phyloP scores from a whole-genome alignment of 371 early-diverging fungal species.

The Mortierella polycephala region DNA sequence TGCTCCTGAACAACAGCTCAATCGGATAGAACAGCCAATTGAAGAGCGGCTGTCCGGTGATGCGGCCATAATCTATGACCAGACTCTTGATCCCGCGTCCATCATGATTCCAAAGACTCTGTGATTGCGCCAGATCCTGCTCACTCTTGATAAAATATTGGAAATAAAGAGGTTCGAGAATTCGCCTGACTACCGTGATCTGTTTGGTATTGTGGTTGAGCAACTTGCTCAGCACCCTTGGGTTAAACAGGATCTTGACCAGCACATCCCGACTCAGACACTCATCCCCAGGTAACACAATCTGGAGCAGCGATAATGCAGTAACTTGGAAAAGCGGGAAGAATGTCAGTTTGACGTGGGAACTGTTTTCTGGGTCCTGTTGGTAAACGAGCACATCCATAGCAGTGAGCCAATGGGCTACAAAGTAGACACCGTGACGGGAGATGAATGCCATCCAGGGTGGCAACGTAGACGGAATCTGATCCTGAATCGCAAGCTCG shows the following conservation, averaged over 20 bases:
- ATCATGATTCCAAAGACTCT: conserved; percentile 30
- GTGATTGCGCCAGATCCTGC: conserved; percentile 19
- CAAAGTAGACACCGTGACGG: conserved; percentile 50
- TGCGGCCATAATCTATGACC: conserved; percentile 46
- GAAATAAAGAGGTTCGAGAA: conserved; percentile 38
- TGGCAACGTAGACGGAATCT: conserved; percentile 31
- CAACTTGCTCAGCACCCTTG: conserved; percentile 30
- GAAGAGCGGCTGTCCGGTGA: conserved; percentile 59
- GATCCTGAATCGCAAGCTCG: conserved; percentile 47
- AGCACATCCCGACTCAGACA: conserved; percentile 38
- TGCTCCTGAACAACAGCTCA: conserved; percentile 62
- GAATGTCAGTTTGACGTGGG: conserved; percentile 50
- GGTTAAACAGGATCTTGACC: conserved; percentile 41
- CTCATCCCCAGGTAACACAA: conserved; percentile 50
- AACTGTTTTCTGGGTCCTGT: conserved; percentile 49
- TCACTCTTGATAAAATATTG: conserved; percentile 43
- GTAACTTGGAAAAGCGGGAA: conserved; percentile 54
- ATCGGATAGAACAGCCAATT: conserved; percentile 67
- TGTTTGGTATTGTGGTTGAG: conserved; percentile 38
- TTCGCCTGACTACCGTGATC: conserved; percentile 40
- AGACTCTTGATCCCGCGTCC: conserved; percentile 34
- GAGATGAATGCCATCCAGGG: conserved; percentile 51
- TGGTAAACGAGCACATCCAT: conserved; percentile 51
- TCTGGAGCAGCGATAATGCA: conserved; percentile 44
- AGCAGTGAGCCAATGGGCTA: conserved; percentile 40